Evolutionary conservation across 768 basidiomycete genomes (phyloP), one percentile per base, ranked within the genome.

Genomic region (Lentinula edodes): DNA sequence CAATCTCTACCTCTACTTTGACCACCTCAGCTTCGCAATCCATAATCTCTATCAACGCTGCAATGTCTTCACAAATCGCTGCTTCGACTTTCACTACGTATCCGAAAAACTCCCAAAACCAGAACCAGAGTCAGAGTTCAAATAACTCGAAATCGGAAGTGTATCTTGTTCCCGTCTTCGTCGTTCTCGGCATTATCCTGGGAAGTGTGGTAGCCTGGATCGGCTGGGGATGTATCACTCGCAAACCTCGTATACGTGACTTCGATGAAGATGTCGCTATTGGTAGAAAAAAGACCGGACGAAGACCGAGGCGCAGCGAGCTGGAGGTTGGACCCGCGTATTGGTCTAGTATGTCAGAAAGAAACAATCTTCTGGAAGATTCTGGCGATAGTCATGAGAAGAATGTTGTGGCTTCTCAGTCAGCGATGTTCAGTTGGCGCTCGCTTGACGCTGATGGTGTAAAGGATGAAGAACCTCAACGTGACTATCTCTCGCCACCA

Each of bases 21-120:
- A 48, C 52, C 43, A 16, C 52, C n/a, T 58, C 61, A 45, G 32
- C 53, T 12, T 65, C 54, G 58, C 62, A 55, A 41, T 65, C 71
- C 16, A 53, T 79, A 3, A 66, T 77, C 23, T 71, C 71, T 18
- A 74, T 78, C 58, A 73, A 73, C 32, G 38, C 66, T 73, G 23
- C 71, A 72, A 15, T 72, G 74, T 4, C 38, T 39, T 61, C 56
- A 18, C 41, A 39, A 15, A 28, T 45, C 32, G 9, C 48, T 28
- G 23, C 51, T 5, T 39, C 62, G n/a, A 58, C 43, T 36, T 53
- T 63, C 23, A n/a, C 52, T 42, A 51, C 62, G 9, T 61, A 63
- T 48, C 61, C 64, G 10, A 63, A 60, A 42, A 23, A 41, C 15
- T 9, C 58, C 34, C 13, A 62, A 23, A 39, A 36, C 41, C 6